Evolutionary conservation across 805 yeast species (phyloP).

Genomic region (Spathaspora hagerdaliae): DNA sequence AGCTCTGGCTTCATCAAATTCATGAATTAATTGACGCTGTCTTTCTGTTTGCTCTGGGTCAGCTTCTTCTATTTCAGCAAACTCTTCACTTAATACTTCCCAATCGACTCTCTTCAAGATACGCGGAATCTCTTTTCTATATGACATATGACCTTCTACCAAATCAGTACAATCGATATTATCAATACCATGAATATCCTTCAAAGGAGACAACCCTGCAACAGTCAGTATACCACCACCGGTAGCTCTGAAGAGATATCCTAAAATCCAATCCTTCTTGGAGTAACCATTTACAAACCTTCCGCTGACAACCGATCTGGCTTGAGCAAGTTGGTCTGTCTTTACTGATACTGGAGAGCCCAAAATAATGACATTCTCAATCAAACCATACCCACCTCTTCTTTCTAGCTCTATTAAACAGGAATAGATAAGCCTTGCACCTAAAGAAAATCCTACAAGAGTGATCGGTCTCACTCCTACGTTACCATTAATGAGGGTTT

Average conservation of each 20-base stretch:
- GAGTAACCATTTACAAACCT: conserved; percentile 87
- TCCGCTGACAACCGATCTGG: conserved; percentile 86
- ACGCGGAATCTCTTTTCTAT: conserved; percentile 89
- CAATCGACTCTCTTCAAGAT: conserved; percentile 66
- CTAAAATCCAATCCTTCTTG: conserved; percentile 91
- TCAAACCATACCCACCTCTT: conserved; percentile 79
- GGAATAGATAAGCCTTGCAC: conserved; percentile 87
- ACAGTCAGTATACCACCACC: conserved; percentile 91
- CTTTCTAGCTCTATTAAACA: conserved; percentile 84
- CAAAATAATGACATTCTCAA: conserved; percentile 82
- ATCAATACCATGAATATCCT: conserved; percentile 59
- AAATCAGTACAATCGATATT: conserved; percentile 82
- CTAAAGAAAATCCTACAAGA: conserved; percentile 87
- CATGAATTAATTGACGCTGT: conserved; percentile 75
- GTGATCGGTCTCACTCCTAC: conserved; percentile 92
- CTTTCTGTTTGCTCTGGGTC: conserved; percentile 84
- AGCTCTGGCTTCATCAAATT: conserved; percentile 81
- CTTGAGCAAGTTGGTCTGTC: conserved; percentile 70
- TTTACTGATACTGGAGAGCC: conserved; percentile 87
- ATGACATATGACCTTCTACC: conserved; percentile 97
- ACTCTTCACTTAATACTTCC: conserved; percentile 84
- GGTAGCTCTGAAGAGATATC: conserved; percentile 92
- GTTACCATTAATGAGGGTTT: conserved; percentile 80
- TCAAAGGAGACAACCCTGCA: conserved; percentile 81
- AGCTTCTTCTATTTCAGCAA: conserved; percentile 93